Evolutionary conservation across 495 filamentous ascomycete genomes (phyloP).

Genomic region (Podospora anserina): DNA sequence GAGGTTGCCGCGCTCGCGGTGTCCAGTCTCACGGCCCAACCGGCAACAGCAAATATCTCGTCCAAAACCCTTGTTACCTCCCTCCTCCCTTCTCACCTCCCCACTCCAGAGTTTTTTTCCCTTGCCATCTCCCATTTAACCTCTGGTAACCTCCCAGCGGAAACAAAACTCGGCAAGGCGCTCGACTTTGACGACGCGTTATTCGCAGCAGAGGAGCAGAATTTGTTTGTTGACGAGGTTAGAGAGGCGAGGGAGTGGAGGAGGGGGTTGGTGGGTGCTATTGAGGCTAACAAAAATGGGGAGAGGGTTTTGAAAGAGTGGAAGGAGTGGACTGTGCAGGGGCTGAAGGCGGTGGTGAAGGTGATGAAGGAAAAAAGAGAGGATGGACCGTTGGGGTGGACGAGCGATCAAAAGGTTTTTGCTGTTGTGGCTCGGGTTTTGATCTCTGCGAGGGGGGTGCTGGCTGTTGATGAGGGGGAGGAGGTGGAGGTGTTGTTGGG

Average conservation of each 20-base stretch:
- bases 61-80: slow-evolving; percentile 34
- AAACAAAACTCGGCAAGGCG: slow-evolving; percentile 46
- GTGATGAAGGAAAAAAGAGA: slow-evolving; percentile 31
- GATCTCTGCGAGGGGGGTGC: slow-evolving; percentile 39
- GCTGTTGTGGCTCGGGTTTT: slow-evolving; percentile 60
- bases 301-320: background rate
- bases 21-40: background rate
- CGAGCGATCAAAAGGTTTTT: slow-evolving; percentile 68
- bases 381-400: slow-evolving; percentile 72
- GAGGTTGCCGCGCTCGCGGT: slow-evolving; percentile 56
- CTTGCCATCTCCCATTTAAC: slow-evolving; percentile 37
- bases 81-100: slow-evolving; percentile 29
- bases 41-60: slow-evolving; percentile 31
- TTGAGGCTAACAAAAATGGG: background rate
- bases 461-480: slow-evolving; percentile 14
- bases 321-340: slow-evolving; percentile 55
- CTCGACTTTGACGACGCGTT: slow-evolving; percentile 65
- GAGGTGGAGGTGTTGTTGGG: slow-evolving; percentile 3
- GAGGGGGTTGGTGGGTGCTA: slow-evolving; percentile 33
- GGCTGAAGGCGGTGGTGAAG: slow-evolving; percentile 48
- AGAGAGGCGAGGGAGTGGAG: slow-evolving; percentile 67
- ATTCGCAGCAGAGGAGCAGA: slow-evolving; percentile 87
- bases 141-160: slow-evolving; percentile 40
- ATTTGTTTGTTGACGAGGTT: slow-evolving; percentile 79
- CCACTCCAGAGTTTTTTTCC: slow-evolving; percentile 30